phyloP scores from a whole-genome alignment of 768 basidiomycete genomes.

The Trametes cinnabarina region DNA sequence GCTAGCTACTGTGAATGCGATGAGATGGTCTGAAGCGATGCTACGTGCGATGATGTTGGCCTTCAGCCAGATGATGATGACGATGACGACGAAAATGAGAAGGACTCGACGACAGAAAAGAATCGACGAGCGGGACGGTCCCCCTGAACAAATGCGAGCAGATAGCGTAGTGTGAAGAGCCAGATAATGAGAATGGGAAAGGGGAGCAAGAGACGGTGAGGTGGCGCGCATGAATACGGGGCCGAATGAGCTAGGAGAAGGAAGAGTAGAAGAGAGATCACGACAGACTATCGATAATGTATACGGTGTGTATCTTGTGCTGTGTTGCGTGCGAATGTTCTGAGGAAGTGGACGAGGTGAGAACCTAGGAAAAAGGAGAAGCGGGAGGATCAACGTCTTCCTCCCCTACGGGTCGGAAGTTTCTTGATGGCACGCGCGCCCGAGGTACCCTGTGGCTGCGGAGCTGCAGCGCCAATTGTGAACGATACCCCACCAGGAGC shows the following conservation, averaged over 20 bases:
- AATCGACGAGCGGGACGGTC: conserved; percentile 23
- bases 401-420: conserved; percentile 32
- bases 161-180: conserved; percentile 11
- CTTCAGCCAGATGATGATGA: conserved; percentile 18
- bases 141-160: conserved; percentile 20
- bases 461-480: conserved; percentile 31
- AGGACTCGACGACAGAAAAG: too few relatives aligned
- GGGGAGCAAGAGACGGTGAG: not conserved
- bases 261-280: not conserved
- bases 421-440: conserved; percentile 30
- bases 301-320: conserved; percentile 11
- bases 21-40: conserved; percentile 2
- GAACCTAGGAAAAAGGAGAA: conserved; percentile 3
- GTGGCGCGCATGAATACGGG: conserved; percentile 6
- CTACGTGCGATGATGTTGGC: conserved; percentile 13
- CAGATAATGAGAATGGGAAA: not conserved
- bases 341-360: conserved; percentile 4
- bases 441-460: conserved; percentile 15
- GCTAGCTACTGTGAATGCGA: not conserved
- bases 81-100: too few relatives aligned
- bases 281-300: conserved; percentile 5
- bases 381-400: conserved; percentile 22
- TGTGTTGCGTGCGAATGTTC: conserved; percentile 7
- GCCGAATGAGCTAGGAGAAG: not conserved
- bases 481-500: conserved; percentile 24